Percentiles rank a stretch among this genome's conserved stretches.
Evolutionary conservation across 768 basidiomycete genomes (phyloP).

Genomic region (Phanerochaete sordida): DNA sequence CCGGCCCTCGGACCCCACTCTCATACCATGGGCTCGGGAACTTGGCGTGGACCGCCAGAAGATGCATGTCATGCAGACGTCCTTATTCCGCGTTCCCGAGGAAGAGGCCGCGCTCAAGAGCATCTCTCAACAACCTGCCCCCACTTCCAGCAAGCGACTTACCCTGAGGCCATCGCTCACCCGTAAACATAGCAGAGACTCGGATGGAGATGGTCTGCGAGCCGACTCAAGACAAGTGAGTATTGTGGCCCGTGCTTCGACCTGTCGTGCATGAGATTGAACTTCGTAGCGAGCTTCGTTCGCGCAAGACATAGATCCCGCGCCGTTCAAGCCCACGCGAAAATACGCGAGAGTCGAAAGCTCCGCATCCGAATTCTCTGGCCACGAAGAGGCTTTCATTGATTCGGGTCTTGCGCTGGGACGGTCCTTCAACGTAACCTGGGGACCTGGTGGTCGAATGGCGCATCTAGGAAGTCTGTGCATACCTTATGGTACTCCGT

Average conservation of each 20-base stretch:
- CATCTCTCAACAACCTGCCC: conserved; percentile 34
- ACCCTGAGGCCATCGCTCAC: conserved; percentile 39
- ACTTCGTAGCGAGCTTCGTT: conserved; percentile 68
- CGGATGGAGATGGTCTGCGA: conserved; percentile 66
- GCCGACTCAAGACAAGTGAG: conserved; percentile 58
- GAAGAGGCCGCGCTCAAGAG: conserved; percentile 64
- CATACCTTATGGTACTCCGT: conserved; percentile 51
- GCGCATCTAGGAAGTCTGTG: conserved; percentile 77
- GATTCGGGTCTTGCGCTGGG: conserved; percentile 88
- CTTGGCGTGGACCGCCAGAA: conserved; percentile 81
- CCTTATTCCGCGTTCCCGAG: conserved; percentile 76
- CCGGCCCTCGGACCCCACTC: conserved; percentile 39
- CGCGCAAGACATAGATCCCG: conserved; percentile 65
- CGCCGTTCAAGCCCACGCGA: conserved; percentile 66
- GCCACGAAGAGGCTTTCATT: conserved; percentile 58
- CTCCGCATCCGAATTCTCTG: conserved; percentile 60
- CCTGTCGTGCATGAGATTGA: neutral
- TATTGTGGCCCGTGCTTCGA: conserved; percentile 16
- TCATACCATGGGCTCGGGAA: conserved; percentile 70
- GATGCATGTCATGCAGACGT: conserved; percentile 92
- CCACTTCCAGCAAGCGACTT: conserved; percentile 21
- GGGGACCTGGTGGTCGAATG: conserved; percentile 79
- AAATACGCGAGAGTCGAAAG: conserved; percentile 77
- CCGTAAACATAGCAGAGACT: conserved; percentile 76
- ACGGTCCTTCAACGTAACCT: conserved; percentile 84